Evolutionary conservation across 2,329 filamentous ascomycete genomes (phyloP), one percentile per base, ranked within the genome.

Genomic region (Phoma sp.): DNA sequence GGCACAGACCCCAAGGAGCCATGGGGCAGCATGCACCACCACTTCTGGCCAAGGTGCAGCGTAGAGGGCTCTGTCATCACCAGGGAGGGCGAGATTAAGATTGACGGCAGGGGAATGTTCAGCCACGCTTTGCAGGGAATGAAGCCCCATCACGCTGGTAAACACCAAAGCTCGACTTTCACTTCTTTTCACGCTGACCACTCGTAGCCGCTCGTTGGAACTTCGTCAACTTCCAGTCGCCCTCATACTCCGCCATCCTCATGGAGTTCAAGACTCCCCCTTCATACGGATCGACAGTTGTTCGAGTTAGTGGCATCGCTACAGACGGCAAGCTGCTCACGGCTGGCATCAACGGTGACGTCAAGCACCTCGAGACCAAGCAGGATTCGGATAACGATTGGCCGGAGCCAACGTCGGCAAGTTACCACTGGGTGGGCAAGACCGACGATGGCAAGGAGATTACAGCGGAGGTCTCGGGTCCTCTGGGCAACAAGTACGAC

Each of bases 181-280:
- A n/a, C n/a, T 30, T 14, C 37, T 9, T 12, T 18, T 14, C 11
- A 7, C 7, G 38, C 64, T 71, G 28, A 71, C 33, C 4, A 12
- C 28, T 2, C 26, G 10, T 37, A 85, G 87, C 93, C 57, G 87
- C 90, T 25, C 87, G 85, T 60, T 99, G 95, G 95, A 96, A 95
- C 78, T 99, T 97, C 80, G 83, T 86, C 76, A 86, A 93, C 78
- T 96, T 96, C 80, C 93, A 98, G 74, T 88, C 91, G 12, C 89
- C 92, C 18, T 91, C 82, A 17, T 90, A 92, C 79, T 95, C 93
- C 23, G 93, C 93, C 23, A 79, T 96, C 62, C 81, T 98, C 81
- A 99, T 99, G 95, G 90, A 98, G 76, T 99, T 88, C 76, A 96
- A 87, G 30, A 99, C 95, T 1, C 96, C 95, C 23, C 87, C 91